phyloP scores from a whole-genome alignment of 2,329 filamentous ascomycete genomes.

The Diaporthe aspalathi region DNA sequence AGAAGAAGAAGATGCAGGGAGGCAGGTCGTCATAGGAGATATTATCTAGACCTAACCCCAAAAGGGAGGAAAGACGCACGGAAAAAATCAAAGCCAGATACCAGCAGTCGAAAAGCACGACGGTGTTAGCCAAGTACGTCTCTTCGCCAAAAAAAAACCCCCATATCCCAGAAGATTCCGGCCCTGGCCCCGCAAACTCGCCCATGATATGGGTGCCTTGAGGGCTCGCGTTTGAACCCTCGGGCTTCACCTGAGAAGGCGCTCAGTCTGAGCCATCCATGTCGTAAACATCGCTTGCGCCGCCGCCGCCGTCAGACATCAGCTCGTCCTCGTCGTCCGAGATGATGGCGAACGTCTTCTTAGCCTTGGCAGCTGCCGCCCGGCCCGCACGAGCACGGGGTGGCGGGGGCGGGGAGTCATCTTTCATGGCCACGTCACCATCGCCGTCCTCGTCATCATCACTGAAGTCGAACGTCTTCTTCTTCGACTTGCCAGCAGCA shows the following conservation, averaged over 20 bases:
- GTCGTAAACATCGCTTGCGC: conserved; percentile 51
- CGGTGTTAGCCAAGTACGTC: neutral
- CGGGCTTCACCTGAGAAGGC: too few relatives aligned
- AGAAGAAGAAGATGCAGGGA: conserved; percentile 1
- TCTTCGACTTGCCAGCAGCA: conserved; percentile 46
- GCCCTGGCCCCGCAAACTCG: conserved; percentile 2
- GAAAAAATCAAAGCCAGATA: conserved; percentile 14
- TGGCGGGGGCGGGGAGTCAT: conserved; percentile 46
- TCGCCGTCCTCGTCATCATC: conserved; percentile 51
- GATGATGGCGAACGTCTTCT: conserved; percentile 48
- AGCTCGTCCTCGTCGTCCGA: conserved; percentile 52
- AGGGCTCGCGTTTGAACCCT: too few relatives aligned
- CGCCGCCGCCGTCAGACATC: conserved; percentile 45
- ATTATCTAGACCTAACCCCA: conserved; percentile 13
- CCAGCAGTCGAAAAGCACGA: neutral
- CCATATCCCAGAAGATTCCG: neutral
- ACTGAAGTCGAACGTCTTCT: conserved; percentile 47
- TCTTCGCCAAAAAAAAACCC: neutral
- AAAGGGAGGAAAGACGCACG: neutral
- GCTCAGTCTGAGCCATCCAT: conserved; percentile 49
- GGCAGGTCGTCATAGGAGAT: conserved; percentile 6
- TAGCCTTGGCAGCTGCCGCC: conserved; percentile 53
- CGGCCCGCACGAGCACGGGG: conserved; percentile 53
- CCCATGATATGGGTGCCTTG: neutral
- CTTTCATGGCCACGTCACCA: conserved; percentile 43